Conservation (phyloP, 2,329 filamentous ascomycete species). For the Beauveria rudraprayagi region DNA sequence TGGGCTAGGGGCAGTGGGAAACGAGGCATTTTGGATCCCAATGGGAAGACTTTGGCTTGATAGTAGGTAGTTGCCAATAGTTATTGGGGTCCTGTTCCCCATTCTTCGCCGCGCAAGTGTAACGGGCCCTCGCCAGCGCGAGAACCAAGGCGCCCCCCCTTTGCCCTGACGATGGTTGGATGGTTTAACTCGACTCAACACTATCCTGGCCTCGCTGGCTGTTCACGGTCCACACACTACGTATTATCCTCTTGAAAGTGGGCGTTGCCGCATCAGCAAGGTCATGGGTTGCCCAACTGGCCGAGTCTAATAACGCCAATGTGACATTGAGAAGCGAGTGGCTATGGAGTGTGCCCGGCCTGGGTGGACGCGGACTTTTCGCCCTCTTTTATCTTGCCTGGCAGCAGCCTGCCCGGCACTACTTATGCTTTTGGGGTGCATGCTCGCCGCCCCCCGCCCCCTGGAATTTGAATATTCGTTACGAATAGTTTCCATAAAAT, state of each 20-base stretch:
- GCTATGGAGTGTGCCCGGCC: too few species aligned
- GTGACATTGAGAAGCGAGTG: not conserved
- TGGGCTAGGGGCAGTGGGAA: not conserved
- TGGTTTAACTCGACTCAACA: constrained; percentile 1
- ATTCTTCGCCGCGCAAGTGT: not conserved
- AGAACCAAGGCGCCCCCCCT: not conserved
- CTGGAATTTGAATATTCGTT: not conserved
- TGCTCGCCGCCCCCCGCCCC: too few species aligned
- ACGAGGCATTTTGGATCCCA: constrained; percentile 6
- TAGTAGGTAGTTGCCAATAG: too few species aligned
- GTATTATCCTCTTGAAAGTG: not conserved
- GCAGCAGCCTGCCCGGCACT: too few species aligned
- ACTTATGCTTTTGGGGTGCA: too few species aligned
- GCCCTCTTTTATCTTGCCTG: not conserved
- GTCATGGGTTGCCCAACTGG: not conserved
- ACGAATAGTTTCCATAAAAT: constrained; percentile 10
- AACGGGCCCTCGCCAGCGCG: not conserved
- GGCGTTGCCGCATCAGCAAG: not conserved
- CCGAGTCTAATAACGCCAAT: too few species aligned
- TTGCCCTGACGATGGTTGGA: not conserved
- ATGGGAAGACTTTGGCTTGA: too few species aligned
- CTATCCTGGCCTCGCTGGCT: not conserved
- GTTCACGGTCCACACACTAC: constrained; percentile 1
- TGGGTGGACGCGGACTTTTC: not conserved
- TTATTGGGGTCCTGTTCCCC: not conserved